phyloP scores from a whole-genome alignment of 352 stramenopile genomes.

The Phytophthora meadii region DNA sequence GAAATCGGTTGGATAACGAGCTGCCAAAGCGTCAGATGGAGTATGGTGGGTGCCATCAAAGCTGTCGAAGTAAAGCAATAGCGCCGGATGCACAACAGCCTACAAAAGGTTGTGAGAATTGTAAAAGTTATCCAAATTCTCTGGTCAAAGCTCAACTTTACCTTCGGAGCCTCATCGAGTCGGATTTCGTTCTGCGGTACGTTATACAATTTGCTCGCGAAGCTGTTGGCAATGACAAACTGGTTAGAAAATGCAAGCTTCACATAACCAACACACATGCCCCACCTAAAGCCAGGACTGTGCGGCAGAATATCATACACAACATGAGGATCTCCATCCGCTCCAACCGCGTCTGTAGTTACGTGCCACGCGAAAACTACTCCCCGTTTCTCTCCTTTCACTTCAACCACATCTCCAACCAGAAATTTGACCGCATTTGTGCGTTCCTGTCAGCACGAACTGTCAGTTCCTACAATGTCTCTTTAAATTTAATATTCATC shows the following conservation, averaged over 20 bases:
- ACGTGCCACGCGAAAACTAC: conserved; percentile 74
- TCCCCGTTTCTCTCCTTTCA: conserved; percentile 56
- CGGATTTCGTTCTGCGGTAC: conserved; percentile 66
- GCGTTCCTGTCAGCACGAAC: conserved; percentile 44
- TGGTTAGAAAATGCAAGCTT: not conserved
- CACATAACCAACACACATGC: not conserved
- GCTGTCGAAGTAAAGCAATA: conserved; percentile 83
- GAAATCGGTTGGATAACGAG: conserved; percentile 66
- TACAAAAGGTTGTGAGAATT: conserved; percentile 19
- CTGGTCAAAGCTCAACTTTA: conserved; percentile 19
- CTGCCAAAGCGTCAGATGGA: conserved; percentile 66
- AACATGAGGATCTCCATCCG: conserved; percentile 45
- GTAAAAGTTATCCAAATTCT: no score
- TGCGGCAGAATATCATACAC: conserved; percentile 80
- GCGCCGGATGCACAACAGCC: conserved; percentile 64
- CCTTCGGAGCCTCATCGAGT: conserved; percentile 47
- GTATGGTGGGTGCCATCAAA: conserved; percentile 68
- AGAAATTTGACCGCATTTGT: conserved; percentile 56
- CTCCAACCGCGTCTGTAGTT: conserved; percentile 37
- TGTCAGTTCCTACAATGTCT: conserved; percentile 3
- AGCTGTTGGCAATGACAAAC: conserved; percentile 27
- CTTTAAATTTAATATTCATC: conserved; percentile 10
- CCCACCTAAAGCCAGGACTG: conserved; percentile 54
- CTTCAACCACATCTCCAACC: conserved; percentile 76
- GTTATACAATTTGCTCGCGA: conserved; percentile 60